These are phyloP conservation scores for Geosiphon pyriformis DNA, from an alignment of 192 early-diverging fungal species.

Conservation along the genomic window DNA sequence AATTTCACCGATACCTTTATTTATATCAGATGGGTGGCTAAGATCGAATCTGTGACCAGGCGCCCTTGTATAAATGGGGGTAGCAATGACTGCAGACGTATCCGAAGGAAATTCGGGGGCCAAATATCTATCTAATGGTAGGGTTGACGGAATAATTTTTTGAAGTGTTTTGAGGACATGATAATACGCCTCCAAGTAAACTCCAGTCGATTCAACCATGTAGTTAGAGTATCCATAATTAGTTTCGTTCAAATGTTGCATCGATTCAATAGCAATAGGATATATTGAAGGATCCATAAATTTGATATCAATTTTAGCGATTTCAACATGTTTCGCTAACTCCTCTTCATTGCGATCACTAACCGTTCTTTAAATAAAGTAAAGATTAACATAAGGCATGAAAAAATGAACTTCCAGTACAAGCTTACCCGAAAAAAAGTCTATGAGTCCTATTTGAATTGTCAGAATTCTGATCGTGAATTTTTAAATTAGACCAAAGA, in stretches of 20 bases:
- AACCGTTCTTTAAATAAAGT: conserved; percentile 30
- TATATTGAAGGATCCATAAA: conserved; percentile 30
- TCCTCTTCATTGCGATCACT: conserved; percentile 26
- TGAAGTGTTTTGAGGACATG: conserved; percentile 37
- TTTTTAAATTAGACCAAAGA: conserved; percentile 28
- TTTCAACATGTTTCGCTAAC: conserved; percentile 20
- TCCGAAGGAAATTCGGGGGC: conserved; percentile 26
- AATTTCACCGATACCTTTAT: background rate
- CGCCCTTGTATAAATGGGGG: conserved; percentile 35
- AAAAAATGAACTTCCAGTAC: too few relatives aligned
- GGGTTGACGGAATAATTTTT: conserved; percentile 18
- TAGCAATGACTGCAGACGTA: conserved; percentile 14
- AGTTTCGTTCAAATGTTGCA: too few relatives aligned
- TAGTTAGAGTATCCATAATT: conserved; percentile 7
- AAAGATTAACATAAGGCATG: background rate
- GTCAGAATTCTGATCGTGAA: background rate
- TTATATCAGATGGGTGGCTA: conserved; percentile 4
- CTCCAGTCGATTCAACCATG: conserved; percentile 34
- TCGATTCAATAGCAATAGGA: conserved; percentile 22
- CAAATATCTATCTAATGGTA: conserved; percentile 40
- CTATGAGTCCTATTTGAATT: background rate
- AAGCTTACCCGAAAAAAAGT: conserved; percentile 24
- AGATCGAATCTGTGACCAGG: conserved; percentile 31
- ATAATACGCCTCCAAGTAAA: conserved; percentile 33
- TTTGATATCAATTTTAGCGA: conserved; percentile 26